phyloP scores from a whole-genome alignment of 2,329 filamentous ascomycete genomes.

The Achaetomium macrosporum region DNA sequence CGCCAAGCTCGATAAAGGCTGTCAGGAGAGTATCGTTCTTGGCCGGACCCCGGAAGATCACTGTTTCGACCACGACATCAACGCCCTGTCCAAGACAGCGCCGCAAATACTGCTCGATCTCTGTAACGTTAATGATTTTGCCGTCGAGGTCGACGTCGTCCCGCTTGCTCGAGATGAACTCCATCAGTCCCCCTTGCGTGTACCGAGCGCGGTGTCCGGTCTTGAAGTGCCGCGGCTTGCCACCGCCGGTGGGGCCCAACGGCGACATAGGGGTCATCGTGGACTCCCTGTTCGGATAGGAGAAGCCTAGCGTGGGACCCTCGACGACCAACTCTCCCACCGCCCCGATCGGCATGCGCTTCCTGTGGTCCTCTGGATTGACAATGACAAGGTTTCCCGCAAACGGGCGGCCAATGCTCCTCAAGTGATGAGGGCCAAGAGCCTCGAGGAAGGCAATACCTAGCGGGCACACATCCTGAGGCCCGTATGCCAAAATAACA shows the following conservation, averaged over 20 bases:
- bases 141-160: slow-evolving; percentile 39
- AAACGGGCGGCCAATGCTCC: slow-evolving; percentile 43
- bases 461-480: slow-evolving; percentile 46
- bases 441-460: slow-evolving; percentile 45
- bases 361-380: slow-evolving; percentile 45
- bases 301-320: slow-evolving; percentile 45
- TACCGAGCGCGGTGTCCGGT: slow-evolving; percentile 48
- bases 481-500: slow-evolving; percentile 47
- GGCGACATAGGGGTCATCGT: slow-evolving; percentile 21
- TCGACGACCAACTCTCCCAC: slow-evolving; percentile 57
- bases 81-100: slow-evolving; percentile 41
- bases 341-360: slow-evolving; percentile 47
- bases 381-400: slow-evolving; percentile 48
- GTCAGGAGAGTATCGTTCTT: slow-evolving; percentile 36
- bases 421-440: slow-evolving; percentile 32
- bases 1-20: slow-evolving; percentile 46
- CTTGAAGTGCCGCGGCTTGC: slow-evolving; percentile 39
- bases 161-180: slow-evolving; percentile 40
- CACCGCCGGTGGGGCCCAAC: slow-evolving; percentile 24
- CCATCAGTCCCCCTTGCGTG: slow-evolving; percentile 42
- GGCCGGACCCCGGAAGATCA: slow-evolving; percentile 39
- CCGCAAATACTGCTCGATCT: slow-evolving; percentile 44
- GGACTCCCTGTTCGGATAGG: slow-evolving; percentile 29
- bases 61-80: slow-evolving; percentile 44
- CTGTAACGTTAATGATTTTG: slow-evolving; percentile 35